Evolutionary conservation across 2,329 filamentous ascomycete species (phyloP).

Genomic region (Myriosclerotinia duriaeana): DNA sequence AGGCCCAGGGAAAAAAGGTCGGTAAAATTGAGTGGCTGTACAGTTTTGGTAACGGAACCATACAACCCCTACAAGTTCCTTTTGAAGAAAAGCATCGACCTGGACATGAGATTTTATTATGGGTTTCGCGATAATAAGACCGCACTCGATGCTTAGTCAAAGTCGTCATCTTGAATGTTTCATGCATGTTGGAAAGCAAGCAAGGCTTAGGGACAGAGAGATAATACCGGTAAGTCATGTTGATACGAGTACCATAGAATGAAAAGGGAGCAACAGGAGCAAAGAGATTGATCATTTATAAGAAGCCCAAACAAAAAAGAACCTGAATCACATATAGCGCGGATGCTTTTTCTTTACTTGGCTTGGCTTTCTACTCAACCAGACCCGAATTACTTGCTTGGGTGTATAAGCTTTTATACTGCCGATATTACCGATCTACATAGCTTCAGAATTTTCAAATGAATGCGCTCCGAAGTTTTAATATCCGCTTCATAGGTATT

Average conservation of each 20-base stretch:
- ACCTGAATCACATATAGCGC: neutral
- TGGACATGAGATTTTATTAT: conserved; percentile 15
- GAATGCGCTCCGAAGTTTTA: conserved; percentile 3
- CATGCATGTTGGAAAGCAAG: conserved; percentile 14
- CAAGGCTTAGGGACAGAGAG: neutral
- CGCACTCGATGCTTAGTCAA: conserved; percentile 3
- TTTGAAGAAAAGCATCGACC: neutral
- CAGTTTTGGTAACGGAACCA: conserved; percentile 8
- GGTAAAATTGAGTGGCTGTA: conserved; percentile 13
- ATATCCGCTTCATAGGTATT: conserved; percentile 19
- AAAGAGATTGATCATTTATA: neutral
- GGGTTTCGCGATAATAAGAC: conserved; percentile 10
- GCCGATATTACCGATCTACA: conserved; percentile 17
- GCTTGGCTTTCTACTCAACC: neutral
- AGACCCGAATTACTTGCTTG: neutral
- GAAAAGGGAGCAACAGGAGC: neutral
- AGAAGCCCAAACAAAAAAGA: too few relatives aligned
- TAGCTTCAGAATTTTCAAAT: conserved; percentile 13
- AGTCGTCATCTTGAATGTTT: conserved; percentile 16
- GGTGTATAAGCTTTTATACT: neutral
- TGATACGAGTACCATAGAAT: neutral
- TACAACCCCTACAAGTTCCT: neutral
- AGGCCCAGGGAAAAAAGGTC: conserved; percentile 8
- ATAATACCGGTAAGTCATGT: too few relatives aligned
- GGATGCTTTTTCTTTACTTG: neutral